Conservation (phyloP, 306 rosid species). For the Prunus salicina region DNA sequence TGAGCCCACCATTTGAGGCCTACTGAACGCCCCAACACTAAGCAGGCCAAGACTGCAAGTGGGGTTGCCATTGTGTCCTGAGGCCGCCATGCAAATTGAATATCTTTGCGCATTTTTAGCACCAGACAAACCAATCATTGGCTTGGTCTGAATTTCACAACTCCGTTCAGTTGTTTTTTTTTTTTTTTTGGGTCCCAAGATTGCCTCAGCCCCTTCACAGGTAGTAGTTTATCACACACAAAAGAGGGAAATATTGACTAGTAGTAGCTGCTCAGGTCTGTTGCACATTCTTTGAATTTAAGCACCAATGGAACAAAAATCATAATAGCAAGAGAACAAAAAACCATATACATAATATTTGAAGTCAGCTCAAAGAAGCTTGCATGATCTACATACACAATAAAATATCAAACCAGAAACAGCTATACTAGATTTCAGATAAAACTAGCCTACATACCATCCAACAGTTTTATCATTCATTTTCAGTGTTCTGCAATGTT, state of each 20-base stretch:
- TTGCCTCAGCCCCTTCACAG: not conserved
- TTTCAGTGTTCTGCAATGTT: not conserved
- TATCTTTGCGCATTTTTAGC: not conserved
- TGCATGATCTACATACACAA: not conserved
- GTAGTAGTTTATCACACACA: too few relatives aligned
- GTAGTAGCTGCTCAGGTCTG: too few relatives aligned
- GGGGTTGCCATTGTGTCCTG: not conserved
- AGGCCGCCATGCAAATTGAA: not conserved
- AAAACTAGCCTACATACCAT: not conserved
- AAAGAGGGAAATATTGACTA: too few relatives aligned
- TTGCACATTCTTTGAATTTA: not conserved
- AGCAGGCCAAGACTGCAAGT: not conserved
- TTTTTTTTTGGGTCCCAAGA: not conserved
- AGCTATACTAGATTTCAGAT: not conserved
- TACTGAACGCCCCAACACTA: too few relatives aligned
- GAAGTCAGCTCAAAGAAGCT: conserved; percentile 7
- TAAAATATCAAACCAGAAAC: conserved; percentile 6
- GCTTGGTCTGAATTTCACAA: not conserved
- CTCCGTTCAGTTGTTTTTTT: not conserved
- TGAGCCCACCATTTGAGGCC: not conserved
- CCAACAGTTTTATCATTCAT: conserved; percentile 3
- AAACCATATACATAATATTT: conserved; percentile 16
- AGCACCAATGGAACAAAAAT: not conserved
- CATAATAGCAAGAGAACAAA: not conserved
- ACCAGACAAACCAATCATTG: not conserved